Percentiles rank a stretch among this genome's conserved stretches.
phyloP scores from a whole-genome alignment of 768 basidiomycete genomes.

The Polyporus arcularius region DNA sequence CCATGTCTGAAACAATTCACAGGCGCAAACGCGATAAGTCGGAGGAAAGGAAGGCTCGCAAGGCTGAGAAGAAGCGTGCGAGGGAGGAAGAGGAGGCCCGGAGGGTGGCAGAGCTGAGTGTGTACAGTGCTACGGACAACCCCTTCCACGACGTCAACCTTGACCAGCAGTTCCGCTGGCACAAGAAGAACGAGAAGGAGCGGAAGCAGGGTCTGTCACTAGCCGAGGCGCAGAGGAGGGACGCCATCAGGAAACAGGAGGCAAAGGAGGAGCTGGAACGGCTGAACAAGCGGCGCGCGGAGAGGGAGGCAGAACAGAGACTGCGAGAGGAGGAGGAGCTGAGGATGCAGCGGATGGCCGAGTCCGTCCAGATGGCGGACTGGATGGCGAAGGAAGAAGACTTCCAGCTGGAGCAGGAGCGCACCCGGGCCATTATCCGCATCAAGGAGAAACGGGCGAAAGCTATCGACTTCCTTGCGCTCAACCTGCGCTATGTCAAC shows the following conservation, averaged over 20 bases:
- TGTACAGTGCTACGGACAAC: slow-evolving; percentile 96
- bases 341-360: slow-evolving; percentile 83
- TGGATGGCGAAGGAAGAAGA: slow-evolving; percentile 98
- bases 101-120: slow-evolving; percentile 90
- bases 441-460: slow-evolving; percentile 97
- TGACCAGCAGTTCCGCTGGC: slow-evolving; percentile 96
- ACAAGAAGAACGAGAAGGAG: slow-evolving; percentile 98
- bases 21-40: slow-evolving; percentile 87
- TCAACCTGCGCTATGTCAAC: slow-evolving; percentile 93
- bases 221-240: slow-evolving; percentile 77
- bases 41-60: slow-evolving; percentile 82
- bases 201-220: slow-evolving; percentile 80
- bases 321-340: slow-evolving; percentile 92
- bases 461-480: slow-evolving; percentile 95
- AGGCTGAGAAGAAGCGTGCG: slow-evolving; percentile 82
- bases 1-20: not conserved
- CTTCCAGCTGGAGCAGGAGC: slow-evolving; percentile 95
- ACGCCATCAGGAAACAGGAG: slow-evolving; percentile 80
- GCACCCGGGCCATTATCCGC: slow-evolving; percentile 86
- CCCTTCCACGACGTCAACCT: slow-evolving; percentile 98
- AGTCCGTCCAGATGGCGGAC: slow-evolving; percentile 97
- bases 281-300: slow-evolving; percentile 85
- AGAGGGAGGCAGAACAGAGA: slow-evolving; percentile 86
- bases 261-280: slow-evolving; percentile 95
- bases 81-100: slow-evolving; percentile 89